Percentiles rank a stretch among this genome's conserved stretches.
Conservation (phyloP, 1,139 yeast species). For the Kodamaea alishanica region DNA sequence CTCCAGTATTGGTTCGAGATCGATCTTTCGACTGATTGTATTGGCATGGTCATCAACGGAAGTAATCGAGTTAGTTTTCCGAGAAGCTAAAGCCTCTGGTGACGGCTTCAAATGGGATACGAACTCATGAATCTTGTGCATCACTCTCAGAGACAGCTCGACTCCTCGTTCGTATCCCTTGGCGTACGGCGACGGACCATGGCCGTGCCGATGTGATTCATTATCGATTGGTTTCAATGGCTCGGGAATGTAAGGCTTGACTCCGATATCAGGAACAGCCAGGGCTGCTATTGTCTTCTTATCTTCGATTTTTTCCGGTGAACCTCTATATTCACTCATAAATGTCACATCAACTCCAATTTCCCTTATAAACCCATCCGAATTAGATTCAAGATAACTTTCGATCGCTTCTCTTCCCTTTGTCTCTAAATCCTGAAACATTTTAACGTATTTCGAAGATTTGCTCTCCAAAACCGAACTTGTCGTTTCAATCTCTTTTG, state of each 20-base stretch:
- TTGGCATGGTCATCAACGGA: slow-evolving; percentile 34
- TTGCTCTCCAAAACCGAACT: slow-evolving; percentile 54
- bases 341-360: slow-evolving; percentile 34
- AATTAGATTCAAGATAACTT: slow-evolving; percentile 21
- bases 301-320: not conserved
- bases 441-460: slow-evolving; percentile 41
- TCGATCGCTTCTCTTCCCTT: slow-evolving; percentile 36
- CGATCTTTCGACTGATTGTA: slow-evolving; percentile 31
- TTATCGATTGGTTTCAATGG: slow-evolving; percentile 3
- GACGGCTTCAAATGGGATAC: slow-evolving; percentile 4
- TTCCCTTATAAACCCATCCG: slow-evolving; percentile 17
- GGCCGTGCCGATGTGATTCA: slow-evolving; percentile 20
- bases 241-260: no score
- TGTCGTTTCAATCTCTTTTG: slow-evolving; percentile 45
- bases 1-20: slow-evolving; percentile 32
- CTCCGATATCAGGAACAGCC: not conserved
- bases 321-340: slow-evolving; percentile 14
- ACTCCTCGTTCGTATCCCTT: slow-evolving; percentile 36
- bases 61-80: not conserved
- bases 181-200: slow-evolving; percentile 32
- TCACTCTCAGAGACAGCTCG: slow-evolving; percentile 26
- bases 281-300: not conserved
- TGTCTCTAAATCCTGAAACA: slow-evolving; percentile 38
- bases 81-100: not conserved
- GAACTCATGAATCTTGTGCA: slow-evolving; percentile 17